These are phyloP conservation scores for Crucihimalaya himalaica DNA, from an alignment of 345 rosid genomes.

Conservation along the genomic window DNA sequence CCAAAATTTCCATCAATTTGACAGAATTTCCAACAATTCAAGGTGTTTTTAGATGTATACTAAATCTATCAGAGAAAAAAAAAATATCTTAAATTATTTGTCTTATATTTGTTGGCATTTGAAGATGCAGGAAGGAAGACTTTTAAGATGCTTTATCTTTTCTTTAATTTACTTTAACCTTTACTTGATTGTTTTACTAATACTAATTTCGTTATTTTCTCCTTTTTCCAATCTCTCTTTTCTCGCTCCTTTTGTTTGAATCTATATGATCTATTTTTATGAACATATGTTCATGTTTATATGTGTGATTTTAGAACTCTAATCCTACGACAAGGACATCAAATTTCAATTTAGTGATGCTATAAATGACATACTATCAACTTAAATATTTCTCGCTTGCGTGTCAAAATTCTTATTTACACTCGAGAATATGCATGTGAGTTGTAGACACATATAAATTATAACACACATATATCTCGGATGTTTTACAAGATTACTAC, in stretches of 20 bases:
- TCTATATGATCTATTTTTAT: background rate
- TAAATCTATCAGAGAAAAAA: too few species aligned
- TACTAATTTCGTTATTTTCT: conserved; percentile 20
- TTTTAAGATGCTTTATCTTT: conserved; percentile 14
- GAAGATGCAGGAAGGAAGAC: conserved; percentile 24
- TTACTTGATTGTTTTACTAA: conserved; percentile 22
- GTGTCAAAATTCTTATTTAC: too few species aligned
- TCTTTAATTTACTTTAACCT: conserved; percentile 10
- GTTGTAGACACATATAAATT: background rate
- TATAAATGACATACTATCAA: background rate
- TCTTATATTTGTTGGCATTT: conserved; percentile 19
- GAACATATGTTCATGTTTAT: background rate
- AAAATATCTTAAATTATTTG: background rate
- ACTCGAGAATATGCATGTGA: too few species aligned
- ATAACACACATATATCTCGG: background rate
- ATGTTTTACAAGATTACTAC: background rate
- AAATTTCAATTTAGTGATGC: background rate
- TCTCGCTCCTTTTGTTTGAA: background rate
- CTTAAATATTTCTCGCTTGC: background rate
- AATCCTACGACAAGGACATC: background rate
- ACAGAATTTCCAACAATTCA: background rate
- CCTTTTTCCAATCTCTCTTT: background rate
- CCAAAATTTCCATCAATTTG: background rate
- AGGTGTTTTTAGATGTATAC: background rate
- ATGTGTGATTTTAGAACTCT: background rate